phyloP scores from a whole-genome alignment of 176 grass and related monocot species.

The Paspalum notatum region DNA sequence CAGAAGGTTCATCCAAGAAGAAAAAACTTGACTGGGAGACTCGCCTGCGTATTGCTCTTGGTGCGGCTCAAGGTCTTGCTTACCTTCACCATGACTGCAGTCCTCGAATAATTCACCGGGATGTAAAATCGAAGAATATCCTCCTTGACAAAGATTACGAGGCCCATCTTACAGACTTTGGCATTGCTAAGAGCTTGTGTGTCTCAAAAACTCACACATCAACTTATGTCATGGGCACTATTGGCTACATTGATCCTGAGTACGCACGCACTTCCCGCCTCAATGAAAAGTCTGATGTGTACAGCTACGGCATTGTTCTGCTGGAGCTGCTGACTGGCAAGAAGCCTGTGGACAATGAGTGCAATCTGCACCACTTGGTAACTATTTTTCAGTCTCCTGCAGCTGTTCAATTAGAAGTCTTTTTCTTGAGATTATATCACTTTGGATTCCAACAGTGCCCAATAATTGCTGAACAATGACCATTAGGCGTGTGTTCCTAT shows the following conservation, averaged over 20 bases:
- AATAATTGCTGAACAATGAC: conserved; percentile 58
- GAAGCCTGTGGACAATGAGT: conserved; percentile 92
- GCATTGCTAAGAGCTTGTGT: conserved; percentile 95
- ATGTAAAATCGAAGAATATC: conserved; percentile 97
- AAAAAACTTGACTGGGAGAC: conserved; percentile 90
- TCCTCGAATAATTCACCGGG: conserved; percentile 89
- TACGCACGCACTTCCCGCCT: conserved; percentile 89
- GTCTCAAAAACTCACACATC: conserved; percentile 93
- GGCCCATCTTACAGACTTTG: conserved; percentile 91
- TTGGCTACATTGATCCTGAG: conserved; percentile 97
- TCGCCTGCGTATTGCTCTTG: conserved; percentile 76
- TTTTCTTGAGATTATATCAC: conserved; percentile 41
- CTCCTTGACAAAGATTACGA: conserved; percentile 94
- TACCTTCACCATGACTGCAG: conserved; percentile 98
- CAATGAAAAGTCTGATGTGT: conserved; percentile 96
- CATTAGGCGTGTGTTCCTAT: conserved; percentile 56
- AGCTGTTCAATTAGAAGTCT: conserved; percentile 4
- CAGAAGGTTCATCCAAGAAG: conserved; percentile 82
- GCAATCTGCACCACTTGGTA: conserved; percentile 99
- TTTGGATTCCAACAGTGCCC: conserved; percentile 50
- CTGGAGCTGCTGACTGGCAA: conserved; percentile 88
- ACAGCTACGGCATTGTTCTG: conserved; percentile 94
- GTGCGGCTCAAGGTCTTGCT: conserved; percentile 85
- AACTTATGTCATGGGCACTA: conserved; percentile 99
- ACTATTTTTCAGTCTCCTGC: conserved; percentile 22